phyloP scores from a whole-genome alignment of 257 asterid species.

The Nemophila menziesii region DNA sequence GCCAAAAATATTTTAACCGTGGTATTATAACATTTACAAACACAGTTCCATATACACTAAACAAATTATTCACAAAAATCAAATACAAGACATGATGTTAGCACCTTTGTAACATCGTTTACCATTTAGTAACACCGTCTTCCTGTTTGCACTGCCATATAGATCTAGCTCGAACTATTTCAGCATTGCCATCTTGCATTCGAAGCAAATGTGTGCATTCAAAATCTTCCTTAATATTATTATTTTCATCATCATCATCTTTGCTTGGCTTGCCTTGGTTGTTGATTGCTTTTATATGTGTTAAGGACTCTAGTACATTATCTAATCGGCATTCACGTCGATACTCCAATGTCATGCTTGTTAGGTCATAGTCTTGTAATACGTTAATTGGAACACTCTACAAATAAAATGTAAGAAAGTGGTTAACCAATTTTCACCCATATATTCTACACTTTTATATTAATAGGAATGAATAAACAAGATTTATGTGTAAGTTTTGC shows the following conservation, averaged over 20 bases:
- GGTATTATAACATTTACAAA: too few species aligned
- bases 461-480: not conserved
- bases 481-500: not conserved
- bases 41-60: too few species aligned
- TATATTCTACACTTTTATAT: not conserved
- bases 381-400: constrained; percentile 68
- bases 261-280: not conserved
- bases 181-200: constrained; percentile 58
- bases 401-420: constrained; percentile 2
- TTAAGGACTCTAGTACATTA: constrained; percentile 57
- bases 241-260: too few species aligned
- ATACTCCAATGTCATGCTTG: constrained; percentile 55
- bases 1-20: too few species aligned
- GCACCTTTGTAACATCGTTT: too few species aligned
- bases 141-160: constrained; percentile 49
- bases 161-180: constrained; percentile 73
- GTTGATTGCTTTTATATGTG: constrained; percentile 24
- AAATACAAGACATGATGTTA: too few species aligned
- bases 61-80: too few species aligned
- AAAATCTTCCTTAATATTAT: constrained; percentile 15
- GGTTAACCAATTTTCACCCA: not conserved
- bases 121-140: too few species aligned
- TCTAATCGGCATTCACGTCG: constrained; percentile 59
- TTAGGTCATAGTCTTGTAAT: constrained; percentile 45
- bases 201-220: constrained; percentile 74